Percentiles rank a stretch among this genome's conserved stretches.
These are phyloP conservation scores for Beauveria asiatica DNA, from an alignment of 2,329 filamentous ascomycete species.

Conservation along the genomic window DNA sequence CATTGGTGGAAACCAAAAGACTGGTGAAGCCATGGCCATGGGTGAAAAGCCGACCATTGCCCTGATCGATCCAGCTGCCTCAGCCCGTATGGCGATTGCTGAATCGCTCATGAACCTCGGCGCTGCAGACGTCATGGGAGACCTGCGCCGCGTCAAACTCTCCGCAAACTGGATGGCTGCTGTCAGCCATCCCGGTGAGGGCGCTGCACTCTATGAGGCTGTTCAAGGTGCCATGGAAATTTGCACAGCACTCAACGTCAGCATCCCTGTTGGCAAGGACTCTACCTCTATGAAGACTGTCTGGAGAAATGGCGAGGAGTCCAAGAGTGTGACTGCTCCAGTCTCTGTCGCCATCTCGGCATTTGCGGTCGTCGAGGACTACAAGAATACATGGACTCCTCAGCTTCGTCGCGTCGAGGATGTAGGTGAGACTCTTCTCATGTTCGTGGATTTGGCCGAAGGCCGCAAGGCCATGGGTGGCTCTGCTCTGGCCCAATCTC, in stretches of 20 bases:
- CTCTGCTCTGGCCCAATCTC: constrained; percentile 82
- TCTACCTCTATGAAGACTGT: constrained; percentile 99
- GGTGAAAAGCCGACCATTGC: constrained; percentile 86
- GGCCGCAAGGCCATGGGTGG: constrained; percentile 79
- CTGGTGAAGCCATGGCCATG: constrained; percentile 96
- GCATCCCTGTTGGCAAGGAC: constrained; percentile 95
- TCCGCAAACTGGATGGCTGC: constrained; percentile 99
- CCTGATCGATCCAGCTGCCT: constrained; percentile 80
- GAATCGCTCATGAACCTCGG: constrained; percentile 91
- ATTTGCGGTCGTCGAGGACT: constrained; percentile 75
- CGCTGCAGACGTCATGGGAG: constrained; percentile 61
- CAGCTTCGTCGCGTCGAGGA: constrained; percentile 75
- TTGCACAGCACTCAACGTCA: constrained; percentile 81
- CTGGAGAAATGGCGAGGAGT: constrained; percentile 66
- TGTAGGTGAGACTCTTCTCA: constrained; percentile 77
- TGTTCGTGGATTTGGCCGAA: constrained; percentile 84
- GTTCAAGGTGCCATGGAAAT: constrained; percentile 88
- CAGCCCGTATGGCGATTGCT: constrained; percentile 91
- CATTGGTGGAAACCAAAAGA: constrained; percentile 54
- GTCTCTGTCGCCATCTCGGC: constrained; percentile 87
- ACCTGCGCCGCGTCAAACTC: constrained; percentile 71
- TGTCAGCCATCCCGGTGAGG: constrained; percentile 87
- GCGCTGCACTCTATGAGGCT: constrained; percentile 84
- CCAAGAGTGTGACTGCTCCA: constrained; percentile 84
- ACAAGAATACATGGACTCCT: constrained; percentile 87